Conservation (phyloP, 805 yeast species). For the Limtongia smithiae region DNA sequence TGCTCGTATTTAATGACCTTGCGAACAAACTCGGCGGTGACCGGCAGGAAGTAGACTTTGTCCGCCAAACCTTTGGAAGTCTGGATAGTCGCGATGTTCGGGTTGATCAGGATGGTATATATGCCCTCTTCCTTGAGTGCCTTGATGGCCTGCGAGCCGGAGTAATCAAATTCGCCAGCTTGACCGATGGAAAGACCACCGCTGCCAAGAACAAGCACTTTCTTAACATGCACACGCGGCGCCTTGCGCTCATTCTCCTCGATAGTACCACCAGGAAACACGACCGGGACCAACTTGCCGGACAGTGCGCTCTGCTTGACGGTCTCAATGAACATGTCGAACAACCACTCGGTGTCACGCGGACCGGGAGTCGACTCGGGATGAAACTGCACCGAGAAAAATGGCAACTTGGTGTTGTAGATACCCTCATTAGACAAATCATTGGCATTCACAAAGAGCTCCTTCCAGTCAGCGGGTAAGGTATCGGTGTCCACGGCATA, state of each 20-base stretch:
- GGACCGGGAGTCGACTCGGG: slow-evolving; percentile 99
- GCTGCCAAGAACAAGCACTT: slow-evolving; percentile 90
- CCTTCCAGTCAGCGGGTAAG: slow-evolving; percentile 79
- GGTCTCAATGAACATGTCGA: slow-evolving; percentile 84
- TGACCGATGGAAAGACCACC: slow-evolving; percentile 99
- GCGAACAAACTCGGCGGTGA: slow-evolving; percentile 91
- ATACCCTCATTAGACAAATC: slow-evolving; percentile 99
- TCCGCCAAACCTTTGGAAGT: slow-evolving; percentile 97
- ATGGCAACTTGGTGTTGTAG: slow-evolving; percentile 80
- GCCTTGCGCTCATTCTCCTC: slow-evolving; percentile 71
- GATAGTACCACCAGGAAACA: slow-evolving; percentile 83
- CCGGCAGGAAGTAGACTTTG: slow-evolving; percentile 97
- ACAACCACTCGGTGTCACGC: slow-evolving; percentile 94
- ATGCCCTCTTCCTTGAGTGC: slow-evolving; percentile 98
- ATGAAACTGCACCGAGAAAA: slow-evolving; percentile 97
- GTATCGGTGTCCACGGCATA: slow-evolving; percentile 88
- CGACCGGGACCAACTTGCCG: slow-evolving; percentile 62
- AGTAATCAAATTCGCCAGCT: slow-evolving; percentile 98
- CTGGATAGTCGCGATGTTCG: slow-evolving; percentile 97
- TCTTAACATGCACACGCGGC: slow-evolving; percentile 81
- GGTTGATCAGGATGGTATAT: slow-evolving; percentile 91
- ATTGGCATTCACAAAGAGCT: slow-evolving; percentile 90
- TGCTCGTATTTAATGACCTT: slow-evolving; percentile 91
- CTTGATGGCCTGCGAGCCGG: slow-evolving; percentile 98
- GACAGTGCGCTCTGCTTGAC: slow-evolving; percentile 52